Evolutionary conservation across 2,329 filamentous ascomycete genomes (phyloP).

Genomic region (Xylariaceae sp.): DNA sequence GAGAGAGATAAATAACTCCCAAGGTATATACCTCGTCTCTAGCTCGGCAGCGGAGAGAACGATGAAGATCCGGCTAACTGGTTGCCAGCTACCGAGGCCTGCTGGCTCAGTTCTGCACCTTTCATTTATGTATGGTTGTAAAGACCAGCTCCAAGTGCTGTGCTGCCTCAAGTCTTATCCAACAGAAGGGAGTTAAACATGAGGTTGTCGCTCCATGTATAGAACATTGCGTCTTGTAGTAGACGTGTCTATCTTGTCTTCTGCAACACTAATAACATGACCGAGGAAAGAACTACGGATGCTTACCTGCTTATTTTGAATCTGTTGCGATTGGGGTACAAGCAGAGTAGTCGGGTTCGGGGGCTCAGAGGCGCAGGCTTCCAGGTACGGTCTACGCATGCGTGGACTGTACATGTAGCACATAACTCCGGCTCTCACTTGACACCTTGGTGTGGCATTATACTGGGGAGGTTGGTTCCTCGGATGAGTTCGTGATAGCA

Average conservation of each 20-base stretch:
- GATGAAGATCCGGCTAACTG: conserved; percentile 7
- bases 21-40: neutral
- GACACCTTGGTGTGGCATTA: conserved; percentile 5
- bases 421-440: conserved; percentile 5
- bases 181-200: conserved; percentile 4
- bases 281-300: too few relatives aligned
- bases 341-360: conserved; percentile 8
- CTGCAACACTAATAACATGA: neutral
- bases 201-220: conserved; percentile 2
- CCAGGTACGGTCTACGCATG: conserved; percentile 10
- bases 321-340: conserved; percentile 6
- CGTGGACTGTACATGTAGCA: conserved; percentile 15
- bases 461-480: conserved; percentile 7
- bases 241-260: neutral
- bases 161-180: neutral
- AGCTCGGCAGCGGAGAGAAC: conserved; percentile 3
- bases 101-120: conserved; percentile 6
- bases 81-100: conserved; percentile 4
- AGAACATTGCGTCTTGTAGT: conserved; percentile 3
- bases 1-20: too few relatives aligned
- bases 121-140: conserved; percentile 14
- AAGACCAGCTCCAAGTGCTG: conserved; percentile 3
- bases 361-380: conserved; percentile 3
- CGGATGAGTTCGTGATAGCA: conserved; percentile 12
- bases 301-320: neutral